Evolutionary conservation across 2,329 filamentous ascomycete species (phyloP).

Genomic region (Macroventuria anomochaeta): DNA sequence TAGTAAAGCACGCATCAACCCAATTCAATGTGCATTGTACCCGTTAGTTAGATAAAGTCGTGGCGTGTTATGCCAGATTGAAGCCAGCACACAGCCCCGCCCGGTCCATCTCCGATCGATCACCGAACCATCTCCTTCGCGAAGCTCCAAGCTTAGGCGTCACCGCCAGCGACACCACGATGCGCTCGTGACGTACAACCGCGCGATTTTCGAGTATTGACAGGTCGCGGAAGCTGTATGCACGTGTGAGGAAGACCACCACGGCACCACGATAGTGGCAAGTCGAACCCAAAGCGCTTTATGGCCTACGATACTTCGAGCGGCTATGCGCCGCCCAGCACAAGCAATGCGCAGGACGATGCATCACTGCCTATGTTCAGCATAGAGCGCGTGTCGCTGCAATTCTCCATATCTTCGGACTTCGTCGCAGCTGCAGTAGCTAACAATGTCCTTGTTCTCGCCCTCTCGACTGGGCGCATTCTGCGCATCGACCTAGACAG

Average conservation of each 20-base stretch:
- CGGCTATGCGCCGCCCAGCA: conserved; percentile 74
- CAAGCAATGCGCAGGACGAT: conserved; percentile 66
- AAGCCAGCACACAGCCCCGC: background rate
- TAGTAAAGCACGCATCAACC: too few species aligned
- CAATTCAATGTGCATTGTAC: too few species aligned
- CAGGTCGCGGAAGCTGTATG: conserved; percentile 18
- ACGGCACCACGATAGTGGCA: conserved; percentile 18
- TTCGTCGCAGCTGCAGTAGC: conserved; percentile 97
- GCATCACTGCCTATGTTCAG: conserved; percentile 86
- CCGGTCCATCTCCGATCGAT: background rate
- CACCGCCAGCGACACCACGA: conserved; percentile 20
- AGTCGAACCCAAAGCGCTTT: conserved; percentile 13
- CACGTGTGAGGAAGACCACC: conserved; percentile 21
- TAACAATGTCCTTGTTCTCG: conserved; percentile 94
- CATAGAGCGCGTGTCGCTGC: conserved; percentile 87
- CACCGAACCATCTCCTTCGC: conserved; percentile 1
- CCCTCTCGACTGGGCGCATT: conserved; percentile 89
- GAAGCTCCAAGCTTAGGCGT: conserved; percentile 17
- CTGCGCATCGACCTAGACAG: conserved; percentile 92
- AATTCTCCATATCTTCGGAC: conserved; percentile 92
- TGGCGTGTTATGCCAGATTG: background rate
- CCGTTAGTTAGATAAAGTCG: too few species aligned
- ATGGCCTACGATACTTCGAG: conserved; percentile 76
- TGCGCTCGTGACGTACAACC: conserved; percentile 13
- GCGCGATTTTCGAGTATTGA: background rate